These are phyloP conservation scores for Botrytis elliptica DNA, from an alignment of 2,329 filamentous ascomycete genomes.

Conservation along the genomic window DNA sequence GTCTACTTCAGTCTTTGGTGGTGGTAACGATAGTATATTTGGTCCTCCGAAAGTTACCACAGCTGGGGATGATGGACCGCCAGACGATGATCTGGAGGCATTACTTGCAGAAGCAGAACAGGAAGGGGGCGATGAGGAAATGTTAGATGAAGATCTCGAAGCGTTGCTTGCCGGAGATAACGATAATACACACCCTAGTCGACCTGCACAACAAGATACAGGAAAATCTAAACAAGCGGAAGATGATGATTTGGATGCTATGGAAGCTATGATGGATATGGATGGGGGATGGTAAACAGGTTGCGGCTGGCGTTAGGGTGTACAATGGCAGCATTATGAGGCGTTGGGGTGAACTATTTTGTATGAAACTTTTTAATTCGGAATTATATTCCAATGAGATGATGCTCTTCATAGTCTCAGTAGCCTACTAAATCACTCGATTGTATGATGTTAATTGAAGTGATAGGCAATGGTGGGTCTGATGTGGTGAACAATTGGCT, in stretches of 20 bases:
- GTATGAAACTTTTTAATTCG: not conserved
- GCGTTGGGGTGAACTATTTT: slow-evolving; percentile 14
- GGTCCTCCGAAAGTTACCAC: slow-evolving; percentile 27
- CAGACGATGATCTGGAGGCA: slow-evolving; percentile 43
- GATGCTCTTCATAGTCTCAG: not conserved
- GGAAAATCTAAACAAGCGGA: slow-evolving; percentile 28
- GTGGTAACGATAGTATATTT: slow-evolving; percentile 31
- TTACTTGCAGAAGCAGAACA: slow-evolving; percentile 34
- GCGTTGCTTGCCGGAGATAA: slow-evolving; percentile 30
- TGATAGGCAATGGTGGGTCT: not conserved
- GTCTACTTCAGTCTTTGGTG: slow-evolving; percentile 31
- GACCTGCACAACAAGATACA: slow-evolving; percentile 8
- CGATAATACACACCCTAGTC: slow-evolving; percentile 24
- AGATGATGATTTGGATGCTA: slow-evolving; percentile 36
- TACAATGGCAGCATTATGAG: slow-evolving; percentile 16
- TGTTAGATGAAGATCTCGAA: slow-evolving; percentile 34
- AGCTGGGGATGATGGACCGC: slow-evolving; percentile 38
- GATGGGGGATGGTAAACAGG: slow-evolving; percentile 15
- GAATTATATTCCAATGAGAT: not conserved
- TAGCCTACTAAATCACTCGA: not conserved
- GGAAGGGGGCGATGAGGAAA: slow-evolving; percentile 46
- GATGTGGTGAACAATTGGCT: not conserved
- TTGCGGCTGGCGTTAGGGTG: slow-evolving; percentile 5
- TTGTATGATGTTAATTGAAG: not conserved
- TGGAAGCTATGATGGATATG: slow-evolving; percentile 56